Base-by-base conservation (phyloP, 305 asterid species). In the Fraxinus baroniana region DNA sequence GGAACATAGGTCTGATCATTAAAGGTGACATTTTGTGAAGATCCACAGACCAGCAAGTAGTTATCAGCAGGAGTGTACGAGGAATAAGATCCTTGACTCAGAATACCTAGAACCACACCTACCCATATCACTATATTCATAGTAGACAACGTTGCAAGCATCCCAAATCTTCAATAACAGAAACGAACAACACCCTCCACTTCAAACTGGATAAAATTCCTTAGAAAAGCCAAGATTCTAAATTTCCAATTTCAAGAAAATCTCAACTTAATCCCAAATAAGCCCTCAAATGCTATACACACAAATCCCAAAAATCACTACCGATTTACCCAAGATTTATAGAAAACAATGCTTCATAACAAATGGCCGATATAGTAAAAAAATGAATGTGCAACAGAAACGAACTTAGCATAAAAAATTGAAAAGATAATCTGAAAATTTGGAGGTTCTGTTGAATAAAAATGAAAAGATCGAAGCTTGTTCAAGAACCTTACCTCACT, bases 21-120 rank as follows among this genome's bases (percentile, higher is more conserved):
- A 81, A 88, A 97, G 55, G 93, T 84, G 80, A 94, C 94, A 83
- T 92, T 91, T 85, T 90, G 91, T 30, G 95, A 88, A 86, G 99
- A 95, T 91, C 99, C 99, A 86, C 99, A 97, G 74, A 91, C 95
- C 84, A 97, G 84, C 84, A 95, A 86, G 88, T 92, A 92, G 17
- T 66, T 88, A 89, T 95, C 97, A 85, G 87, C 84, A 70, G 98
- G 98, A 52, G 89, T 85, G 83, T 88, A 95, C 46, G 92, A 87
- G 74, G 95, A 94, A 85, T 82, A 70, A 26, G 93, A 89, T 77
- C 83, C 87, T 33, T 82, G 79, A 75, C 87, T 66, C 76, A 89
- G 80, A 78, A 86, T 41, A 84, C 86, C 88, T 39, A 88, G 84
- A 86, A 90, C 87, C 55, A 89, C 20, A 84, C 73, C 37, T 57